Conservation (phyloP, 371 early-diverging fungal species). For the Vavraia culicis region DNA sequence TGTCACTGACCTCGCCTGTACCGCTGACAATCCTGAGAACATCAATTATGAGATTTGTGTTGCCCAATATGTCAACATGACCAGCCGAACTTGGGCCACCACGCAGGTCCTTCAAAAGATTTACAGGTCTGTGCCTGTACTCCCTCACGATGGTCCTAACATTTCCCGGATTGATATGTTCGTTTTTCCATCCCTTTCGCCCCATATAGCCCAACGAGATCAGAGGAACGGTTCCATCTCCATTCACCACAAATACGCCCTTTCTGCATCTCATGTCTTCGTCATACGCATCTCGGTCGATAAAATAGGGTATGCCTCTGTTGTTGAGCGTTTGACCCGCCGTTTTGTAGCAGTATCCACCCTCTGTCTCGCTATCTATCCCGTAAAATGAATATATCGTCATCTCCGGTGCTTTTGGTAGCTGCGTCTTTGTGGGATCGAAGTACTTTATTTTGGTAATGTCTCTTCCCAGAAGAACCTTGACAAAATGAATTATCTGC, state of each 20-base stretch:
- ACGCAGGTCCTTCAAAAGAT: slow-evolving; percentile 46
- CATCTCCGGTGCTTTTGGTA: slow-evolving; percentile 55
- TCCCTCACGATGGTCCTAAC: slow-evolving; percentile 55
- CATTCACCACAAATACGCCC: slow-evolving; percentile 34
- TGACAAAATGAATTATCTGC: no score
- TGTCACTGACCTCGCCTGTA: background rate
- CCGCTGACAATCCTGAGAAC: slow-evolving; percentile 16
- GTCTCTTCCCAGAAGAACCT: no score
- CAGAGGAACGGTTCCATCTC: slow-evolving; percentile 72
- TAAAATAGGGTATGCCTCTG: background rate
- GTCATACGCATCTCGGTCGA: slow-evolving; percentile 5
- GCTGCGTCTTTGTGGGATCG: slow-evolving; percentile 57
- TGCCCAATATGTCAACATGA: slow-evolving; percentile 64
- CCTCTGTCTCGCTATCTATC: slow-evolving; percentile 54
- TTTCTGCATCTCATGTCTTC: background rate
- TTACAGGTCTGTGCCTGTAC: slow-evolving; percentile 48
- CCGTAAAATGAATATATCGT: slow-evolving; percentile 63
- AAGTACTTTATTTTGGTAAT: slow-evolving; percentile 48
- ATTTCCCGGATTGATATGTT: slow-evolving; percentile 55
- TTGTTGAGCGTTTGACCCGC: background rate
- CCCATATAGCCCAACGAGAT: slow-evolving; percentile 73
- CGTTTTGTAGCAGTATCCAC: slow-evolving; percentile 51
- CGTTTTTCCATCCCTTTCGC: slow-evolving; percentile 59
- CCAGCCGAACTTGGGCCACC: slow-evolving; percentile 60
- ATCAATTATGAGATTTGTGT: slow-evolving; percentile 43